These are phyloP conservation scores for Stagonosporopsis chrysanthemi DNA, from an alignment of 2,329 filamentous ascomycete genomes.

Conservation along the genomic window DNA sequence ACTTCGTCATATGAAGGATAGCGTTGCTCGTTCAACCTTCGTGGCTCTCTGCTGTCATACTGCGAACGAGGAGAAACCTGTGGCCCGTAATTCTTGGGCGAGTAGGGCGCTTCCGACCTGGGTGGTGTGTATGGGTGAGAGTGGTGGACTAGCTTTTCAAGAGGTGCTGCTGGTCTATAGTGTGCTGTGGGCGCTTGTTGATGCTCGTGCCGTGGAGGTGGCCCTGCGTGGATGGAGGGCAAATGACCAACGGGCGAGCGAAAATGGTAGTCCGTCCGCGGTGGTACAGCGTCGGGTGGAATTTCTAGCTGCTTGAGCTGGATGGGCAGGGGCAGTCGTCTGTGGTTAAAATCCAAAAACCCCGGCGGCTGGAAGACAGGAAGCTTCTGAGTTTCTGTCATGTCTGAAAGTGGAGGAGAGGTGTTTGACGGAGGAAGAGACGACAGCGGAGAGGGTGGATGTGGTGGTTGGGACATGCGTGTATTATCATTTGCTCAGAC, in stretches of 20 bases:
- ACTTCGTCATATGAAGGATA: slow-evolving; percentile 46
- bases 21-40: slow-evolving; percentile 39
- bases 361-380: slow-evolving; percentile 51
- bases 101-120: slow-evolving; percentile 50
- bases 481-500: slow-evolving; percentile 52
- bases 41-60: slow-evolving; percentile 39
- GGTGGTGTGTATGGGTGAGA: slow-evolving; percentile 51
- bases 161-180: slow-evolving; percentile 40
- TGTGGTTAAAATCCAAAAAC: slow-evolving; percentile 51
- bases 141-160: slow-evolving; percentile 47
- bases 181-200: slow-evolving; percentile 33
- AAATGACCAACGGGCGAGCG: slow-evolving; percentile 50
- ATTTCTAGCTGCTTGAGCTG: slow-evolving; percentile 51
- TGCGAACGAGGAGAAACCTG: slow-evolving; percentile 49
- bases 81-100: slow-evolving; percentile 49
- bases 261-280: slow-evolving; percentile 49
- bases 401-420: slow-evolving; percentile 46
- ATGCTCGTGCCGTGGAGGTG: slow-evolving; percentile 41
- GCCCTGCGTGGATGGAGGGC: slow-evolving; percentile 47
- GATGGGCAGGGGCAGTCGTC: slow-evolving; percentile 51
- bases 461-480: slow-evolving; percentile 54
- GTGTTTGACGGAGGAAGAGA: slow-evolving; percentile 52
- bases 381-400: slow-evolving; percentile 57
- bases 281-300: slow-evolving; percentile 48
- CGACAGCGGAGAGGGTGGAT: slow-evolving; percentile 50